These are phyloP conservation scores for Imleria badia DNA, from an alignment of 768 basidiomycete species.

Conservation along the genomic window DNA sequence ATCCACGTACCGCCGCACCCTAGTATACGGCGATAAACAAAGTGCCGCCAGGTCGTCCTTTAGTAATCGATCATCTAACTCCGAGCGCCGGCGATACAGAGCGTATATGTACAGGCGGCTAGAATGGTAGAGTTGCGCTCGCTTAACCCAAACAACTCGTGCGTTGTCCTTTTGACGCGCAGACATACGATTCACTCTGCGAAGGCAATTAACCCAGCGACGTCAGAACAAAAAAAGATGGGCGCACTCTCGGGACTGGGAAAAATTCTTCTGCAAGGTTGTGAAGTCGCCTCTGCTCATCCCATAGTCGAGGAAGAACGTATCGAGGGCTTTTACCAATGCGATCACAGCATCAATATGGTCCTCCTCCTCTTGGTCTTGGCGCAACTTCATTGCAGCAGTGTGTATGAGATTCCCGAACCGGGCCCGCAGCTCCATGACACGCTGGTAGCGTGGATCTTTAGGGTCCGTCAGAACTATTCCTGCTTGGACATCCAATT, in stretches of 20 bases:
- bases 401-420: constrained; percentile 68
- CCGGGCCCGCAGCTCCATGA: constrained; percentile 52
- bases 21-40: constrained; percentile 77
- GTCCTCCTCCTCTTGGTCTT: constrained; percentile 67
- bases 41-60: constrained; percentile 63
- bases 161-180: constrained; percentile 73
- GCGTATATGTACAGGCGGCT: constrained; percentile 77
- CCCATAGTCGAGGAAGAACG: constrained; percentile 71
- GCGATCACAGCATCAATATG: constrained; percentile 83
- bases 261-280: constrained; percentile 51
- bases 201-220: not conserved
- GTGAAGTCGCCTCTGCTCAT: constrained; percentile 59
- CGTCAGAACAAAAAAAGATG: not conserved
- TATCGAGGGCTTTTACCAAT: constrained; percentile 72
- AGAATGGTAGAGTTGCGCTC: constrained; percentile 77
- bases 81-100: constrained; percentile 69
- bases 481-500: constrained; percentile 69
- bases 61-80: constrained; percentile 70
- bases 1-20: constrained; percentile 62
- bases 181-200: constrained; percentile 66
- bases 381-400: constrained; percentile 64
- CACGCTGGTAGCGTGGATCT: constrained; percentile 73
- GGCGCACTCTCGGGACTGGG: constrained; percentile 32
- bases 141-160: constrained; percentile 70
- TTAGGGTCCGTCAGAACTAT: constrained; percentile 70